phyloP scores from a whole-genome alignment of 768 basidiomycete species.

The Tephrocybe sp. region DNA sequence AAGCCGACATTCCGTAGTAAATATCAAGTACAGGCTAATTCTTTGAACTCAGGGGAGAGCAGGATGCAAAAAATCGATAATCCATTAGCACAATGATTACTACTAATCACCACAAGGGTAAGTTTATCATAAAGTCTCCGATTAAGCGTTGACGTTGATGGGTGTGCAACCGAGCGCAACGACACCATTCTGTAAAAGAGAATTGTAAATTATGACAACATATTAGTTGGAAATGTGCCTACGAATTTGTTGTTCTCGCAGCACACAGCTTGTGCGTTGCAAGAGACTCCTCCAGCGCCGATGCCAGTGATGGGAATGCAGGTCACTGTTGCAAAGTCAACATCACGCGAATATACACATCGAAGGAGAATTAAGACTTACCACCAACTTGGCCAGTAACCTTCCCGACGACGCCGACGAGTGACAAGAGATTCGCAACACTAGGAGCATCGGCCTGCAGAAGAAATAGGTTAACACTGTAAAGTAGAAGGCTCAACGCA shows the following conservation, averaged over 20 bases:
- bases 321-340: neutral
- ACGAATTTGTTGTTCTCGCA: conserved; percentile 5
- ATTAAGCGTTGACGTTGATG: conserved; percentile 8
- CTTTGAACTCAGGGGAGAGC: no score
- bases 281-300: neutral
- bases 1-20: no score
- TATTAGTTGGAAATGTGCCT: neutral
- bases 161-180: conserved; percentile 6
- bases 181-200: neutral
- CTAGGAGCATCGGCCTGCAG: neutral
- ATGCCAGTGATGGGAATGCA: neutral
- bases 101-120: no score
- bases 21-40: no score
- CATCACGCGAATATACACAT: neutral
- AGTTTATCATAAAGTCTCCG: neutral
- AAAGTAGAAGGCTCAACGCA: no score
- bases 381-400: neutral
- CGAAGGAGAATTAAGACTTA: neutral
- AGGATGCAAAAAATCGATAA: no score
- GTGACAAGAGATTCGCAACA: neutral
- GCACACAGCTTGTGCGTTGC: neutral
- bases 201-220: no score
- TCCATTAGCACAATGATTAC: no score
- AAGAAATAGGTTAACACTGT: neutral
- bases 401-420: neutral